Percentiles rank a stretch among this genome's conserved stretches.
Conservation (phyloP, 1,284 basidiomycete species). For the Hemileia vastatrix region DNA sequence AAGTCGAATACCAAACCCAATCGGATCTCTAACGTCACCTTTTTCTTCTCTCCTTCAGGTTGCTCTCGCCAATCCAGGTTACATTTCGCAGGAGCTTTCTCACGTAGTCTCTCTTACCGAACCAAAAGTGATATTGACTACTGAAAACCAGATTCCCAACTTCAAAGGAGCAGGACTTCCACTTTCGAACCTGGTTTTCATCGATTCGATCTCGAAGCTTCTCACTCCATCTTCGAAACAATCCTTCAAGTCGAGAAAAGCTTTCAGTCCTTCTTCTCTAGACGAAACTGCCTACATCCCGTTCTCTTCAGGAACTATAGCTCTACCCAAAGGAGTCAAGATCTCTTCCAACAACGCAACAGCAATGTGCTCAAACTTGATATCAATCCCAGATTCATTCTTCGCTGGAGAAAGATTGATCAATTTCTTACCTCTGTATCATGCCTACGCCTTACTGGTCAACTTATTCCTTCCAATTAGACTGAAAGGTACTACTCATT, state of each 20-base stretch:
- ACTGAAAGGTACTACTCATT: slow-evolving; percentile 13
- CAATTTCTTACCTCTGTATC: slow-evolving; percentile 29
- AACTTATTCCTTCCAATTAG: slow-evolving; percentile 22
- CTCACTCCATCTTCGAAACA: neutral
- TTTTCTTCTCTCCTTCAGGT: neutral
- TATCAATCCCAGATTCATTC: slow-evolving; percentile 19
- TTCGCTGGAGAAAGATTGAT: slow-evolving; percentile 5
- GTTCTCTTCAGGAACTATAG: slow-evolving; percentile 29
- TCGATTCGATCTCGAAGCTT: neutral
- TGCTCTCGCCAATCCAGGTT: too few relatives aligned
- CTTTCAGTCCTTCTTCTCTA: neutral
- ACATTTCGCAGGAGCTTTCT: too few relatives aligned
- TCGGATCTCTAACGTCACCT: neutral
- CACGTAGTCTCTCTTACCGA: too few relatives aligned
- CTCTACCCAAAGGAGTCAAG: slow-evolving; percentile 29
- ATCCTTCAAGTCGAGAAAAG: neutral
- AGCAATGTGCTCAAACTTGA: slow-evolving; percentile 22
- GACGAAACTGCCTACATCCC: slow-evolving; percentile 24
- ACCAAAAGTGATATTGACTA: too few relatives aligned
- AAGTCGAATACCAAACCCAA: too few relatives aligned
- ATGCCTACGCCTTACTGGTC: slow-evolving; percentile 25
- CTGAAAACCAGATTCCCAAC: too few relatives aligned
- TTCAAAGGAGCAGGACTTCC: too few relatives aligned
- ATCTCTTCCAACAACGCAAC: slow-evolving; percentile 29
- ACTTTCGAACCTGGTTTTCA: too few relatives aligned